phyloP scores from a whole-genome alignment of 176 grass and related monocot genomes.

The Oryza punctata region DNA sequence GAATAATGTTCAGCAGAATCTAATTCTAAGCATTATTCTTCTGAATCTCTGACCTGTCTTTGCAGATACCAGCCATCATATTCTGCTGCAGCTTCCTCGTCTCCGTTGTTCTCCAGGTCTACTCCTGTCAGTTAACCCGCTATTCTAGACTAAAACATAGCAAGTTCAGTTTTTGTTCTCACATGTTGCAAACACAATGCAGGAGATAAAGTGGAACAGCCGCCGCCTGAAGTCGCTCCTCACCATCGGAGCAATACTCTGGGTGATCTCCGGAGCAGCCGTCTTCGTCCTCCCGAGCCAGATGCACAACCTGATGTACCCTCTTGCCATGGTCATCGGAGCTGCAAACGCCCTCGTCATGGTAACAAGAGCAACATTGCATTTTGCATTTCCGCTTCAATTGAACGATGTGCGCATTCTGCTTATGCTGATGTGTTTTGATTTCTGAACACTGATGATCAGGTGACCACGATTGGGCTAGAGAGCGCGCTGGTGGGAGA shows the following conservation, averaged over 20 bases:
- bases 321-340: slow-evolving; percentile 60
- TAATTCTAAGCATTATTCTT: neutral
- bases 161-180: neutral
- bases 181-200: neutral
- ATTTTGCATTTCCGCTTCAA: neutral
- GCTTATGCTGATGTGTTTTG: neutral
- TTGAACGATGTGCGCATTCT: neutral
- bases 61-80: slow-evolving; percentile 72
- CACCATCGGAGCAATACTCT: slow-evolving; percentile 59
- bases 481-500: slow-evolving; percentile 68
- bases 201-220: slow-evolving; percentile 76
- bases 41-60: neutral
- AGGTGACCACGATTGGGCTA: slow-evolving; percentile 65
- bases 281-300: slow-evolving; percentile 61
- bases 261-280: slow-evolving; percentile 59
- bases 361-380: neutral
- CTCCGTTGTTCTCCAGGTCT: slow-evolving; percentile 63
- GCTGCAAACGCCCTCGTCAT: slow-evolving; percentile 62
- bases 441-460: neutral
- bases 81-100: slow-evolving; percentile 75
- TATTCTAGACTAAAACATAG: neutral
- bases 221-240: slow-evolving; percentile 61
- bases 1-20: too few species aligned
- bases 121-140: neutral
- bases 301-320: slow-evolving; percentile 71